These are phyloP conservation scores for Phytopythium aichiense DNA, from an alignment of 352 stramenopile genomes.

Conservation along the genomic window DNA sequence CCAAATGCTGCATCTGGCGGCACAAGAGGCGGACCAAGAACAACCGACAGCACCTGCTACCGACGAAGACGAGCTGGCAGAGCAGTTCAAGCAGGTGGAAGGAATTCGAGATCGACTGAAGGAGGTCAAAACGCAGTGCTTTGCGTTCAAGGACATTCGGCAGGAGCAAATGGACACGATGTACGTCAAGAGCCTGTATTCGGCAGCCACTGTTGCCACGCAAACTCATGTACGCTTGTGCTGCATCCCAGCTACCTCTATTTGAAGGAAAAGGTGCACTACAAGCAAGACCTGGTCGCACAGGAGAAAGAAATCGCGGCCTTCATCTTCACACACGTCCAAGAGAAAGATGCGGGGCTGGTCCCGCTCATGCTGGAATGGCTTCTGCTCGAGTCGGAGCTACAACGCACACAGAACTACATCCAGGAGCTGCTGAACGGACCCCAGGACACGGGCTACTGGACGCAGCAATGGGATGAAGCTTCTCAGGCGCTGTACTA, in stretches of 20 bases:
- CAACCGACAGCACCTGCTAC: not conserved
- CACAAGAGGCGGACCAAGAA: slow-evolving; percentile 26
- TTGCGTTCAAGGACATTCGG: slow-evolving; percentile 55
- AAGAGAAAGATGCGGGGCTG: slow-evolving; percentile 46
- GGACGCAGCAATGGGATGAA: slow-evolving; percentile 68
- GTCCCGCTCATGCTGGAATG: slow-evolving; percentile 71
- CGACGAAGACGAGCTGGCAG: slow-evolving; percentile 41
- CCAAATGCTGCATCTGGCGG: slow-evolving; percentile 60
- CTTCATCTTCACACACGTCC: slow-evolving; percentile 61
- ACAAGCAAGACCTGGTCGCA: slow-evolving; percentile 59
- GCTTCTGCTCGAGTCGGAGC: slow-evolving; percentile 71
- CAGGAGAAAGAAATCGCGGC: slow-evolving; percentile 61
- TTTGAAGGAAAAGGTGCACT: slow-evolving; percentile 80
- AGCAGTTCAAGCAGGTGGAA: slow-evolving; percentile 43
- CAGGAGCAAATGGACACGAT: slow-evolving; percentile 60
- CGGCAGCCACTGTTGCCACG: not conserved
- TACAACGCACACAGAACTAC: slow-evolving; percentile 48
- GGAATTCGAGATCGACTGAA: slow-evolving; percentile 47
- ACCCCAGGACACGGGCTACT: slow-evolving; percentile 38
- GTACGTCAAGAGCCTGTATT: slow-evolving; percentile 21
- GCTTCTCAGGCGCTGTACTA: slow-evolving; percentile 58
- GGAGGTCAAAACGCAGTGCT: slow-evolving; percentile 61
- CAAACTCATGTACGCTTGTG: not conserved
- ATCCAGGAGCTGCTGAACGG: slow-evolving; percentile 58
- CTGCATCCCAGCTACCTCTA: slow-evolving; percentile 51